A percentile compares a stretch with the other conserved stretches of the same genome.
phyloP scores from a whole-genome alignment of 768 basidiomycete species.

The Boletales sp. region DNA sequence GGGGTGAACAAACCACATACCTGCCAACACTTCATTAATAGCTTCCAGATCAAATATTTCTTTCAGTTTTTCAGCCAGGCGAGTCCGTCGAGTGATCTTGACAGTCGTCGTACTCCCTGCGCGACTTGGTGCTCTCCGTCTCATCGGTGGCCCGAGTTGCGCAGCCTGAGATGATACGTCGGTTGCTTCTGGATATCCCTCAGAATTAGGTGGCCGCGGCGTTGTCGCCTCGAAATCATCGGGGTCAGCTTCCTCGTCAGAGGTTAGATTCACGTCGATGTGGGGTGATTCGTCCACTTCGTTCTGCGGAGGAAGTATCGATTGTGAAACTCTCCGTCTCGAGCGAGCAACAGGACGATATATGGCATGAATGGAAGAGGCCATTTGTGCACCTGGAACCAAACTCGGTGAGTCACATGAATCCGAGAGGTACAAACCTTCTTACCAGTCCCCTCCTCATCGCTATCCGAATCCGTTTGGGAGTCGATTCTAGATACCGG shows the following conservation, averaged over 20 bases:
- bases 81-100: slow-evolving; percentile 58
- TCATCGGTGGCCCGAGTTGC: slow-evolving; percentile 18
- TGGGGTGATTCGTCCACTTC: slow-evolving; percentile 32
- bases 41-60: slow-evolving; percentile 83
- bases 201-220: slow-evolving; percentile 34
- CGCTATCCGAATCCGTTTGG: slow-evolving; percentile 53
- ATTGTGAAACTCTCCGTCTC: slow-evolving; percentile 35
- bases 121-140: slow-evolving; percentile 32
- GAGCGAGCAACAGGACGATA: slow-evolving; percentile 76
- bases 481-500: slow-evolving; percentile 39
- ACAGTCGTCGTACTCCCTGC: slow-evolving; percentile 73
- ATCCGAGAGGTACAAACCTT: slow-evolving; percentile 1
- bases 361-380: slow-evolving; percentile 87
- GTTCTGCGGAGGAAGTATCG: slow-evolving; percentile 8
- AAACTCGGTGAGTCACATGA: neutral
- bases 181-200: slow-evolving; percentile 6
- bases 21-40: slow-evolving; percentile 82
- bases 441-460: slow-evolving; percentile 50
- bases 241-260: slow-evolving; percentile 52
- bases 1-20: slow-evolving; percentile 37
- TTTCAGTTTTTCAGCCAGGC: slow-evolving; percentile 82
- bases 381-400: slow-evolving; percentile 44
- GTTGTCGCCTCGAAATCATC: slow-evolving; percentile 58
- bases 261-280: slow-evolving; percentile 31
- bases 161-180: slow-evolving; percentile 3